These are phyloP conservation scores for Podaxis sp. DNA, from an alignment of 768 basidiomycete genomes.

Conservation along the genomic window DNA sequence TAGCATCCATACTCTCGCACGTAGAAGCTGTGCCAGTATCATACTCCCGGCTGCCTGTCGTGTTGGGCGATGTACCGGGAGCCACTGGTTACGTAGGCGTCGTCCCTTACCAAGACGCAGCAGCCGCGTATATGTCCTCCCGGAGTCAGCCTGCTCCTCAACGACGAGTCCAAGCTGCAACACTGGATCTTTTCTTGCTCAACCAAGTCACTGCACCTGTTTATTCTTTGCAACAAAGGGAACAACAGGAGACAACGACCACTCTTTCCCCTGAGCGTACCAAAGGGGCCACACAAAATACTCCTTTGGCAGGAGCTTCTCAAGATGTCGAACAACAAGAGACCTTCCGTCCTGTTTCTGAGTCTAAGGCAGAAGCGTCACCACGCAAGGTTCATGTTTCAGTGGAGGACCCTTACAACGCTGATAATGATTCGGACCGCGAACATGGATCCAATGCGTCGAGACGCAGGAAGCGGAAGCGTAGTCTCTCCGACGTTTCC, in stretches of 20 bases:
- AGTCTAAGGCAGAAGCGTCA: background rate
- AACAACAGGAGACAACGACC: background rate
- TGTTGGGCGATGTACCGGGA: background rate
- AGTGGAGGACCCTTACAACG: slow-evolving; percentile 11
- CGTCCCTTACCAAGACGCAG: background rate
- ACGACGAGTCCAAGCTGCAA: background rate
- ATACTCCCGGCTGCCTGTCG: background rate
- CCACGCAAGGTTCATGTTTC: slow-evolving; percentile 10
- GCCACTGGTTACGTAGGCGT: background rate
- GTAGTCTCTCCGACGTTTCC: slow-evolving; percentile 9
- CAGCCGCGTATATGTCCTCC: background rate
- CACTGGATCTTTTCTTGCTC: background rate
- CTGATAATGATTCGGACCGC: slow-evolving; percentile 13
- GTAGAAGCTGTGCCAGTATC: background rate
- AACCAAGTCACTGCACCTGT: slow-evolving; percentile 1
- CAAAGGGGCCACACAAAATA: background rate
- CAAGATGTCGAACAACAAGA: background rate
- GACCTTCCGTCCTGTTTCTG: background rate
- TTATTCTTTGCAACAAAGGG: slow-evolving; percentile 2
- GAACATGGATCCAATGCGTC: slow-evolving; percentile 1
- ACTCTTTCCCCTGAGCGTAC: background rate
- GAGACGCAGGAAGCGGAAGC: slow-evolving; percentile 12
- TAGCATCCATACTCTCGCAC: background rate
- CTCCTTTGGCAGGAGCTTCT: background rate
- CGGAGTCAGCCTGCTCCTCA: background rate